phyloP scores from a whole-genome alignment of 352 stramenopile species.

The Globisporangium cylindrosporum region DNA sequence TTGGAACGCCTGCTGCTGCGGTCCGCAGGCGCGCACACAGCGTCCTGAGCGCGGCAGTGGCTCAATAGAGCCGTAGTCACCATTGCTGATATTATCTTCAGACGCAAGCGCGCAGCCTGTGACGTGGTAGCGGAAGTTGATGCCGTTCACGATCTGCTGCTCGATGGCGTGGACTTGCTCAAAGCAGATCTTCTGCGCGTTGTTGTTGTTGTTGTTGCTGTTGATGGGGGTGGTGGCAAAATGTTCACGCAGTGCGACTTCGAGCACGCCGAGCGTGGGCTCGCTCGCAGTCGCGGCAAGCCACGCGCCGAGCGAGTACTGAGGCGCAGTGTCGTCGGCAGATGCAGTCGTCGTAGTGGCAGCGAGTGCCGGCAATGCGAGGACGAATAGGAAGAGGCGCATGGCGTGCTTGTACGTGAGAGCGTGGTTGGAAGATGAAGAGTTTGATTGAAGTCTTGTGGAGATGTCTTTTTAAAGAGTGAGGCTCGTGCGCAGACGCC shows the following conservation, averaged over 20 bases:
- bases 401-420: not conserved
- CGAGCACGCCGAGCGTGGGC: constrained; percentile 31
- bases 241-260: constrained; percentile 29
- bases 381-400: not conserved
- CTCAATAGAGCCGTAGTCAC: not conserved
- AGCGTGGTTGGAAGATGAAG: not conserved
- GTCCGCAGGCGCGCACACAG: constrained; percentile 23
- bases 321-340: not conserved
- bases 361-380: not conserved
- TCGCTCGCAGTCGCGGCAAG: constrained; percentile 32
- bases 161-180: constrained; percentile 39
- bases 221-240: not conserved
- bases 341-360: not conserved
- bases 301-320: constrained; percentile 32
- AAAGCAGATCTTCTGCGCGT: constrained; percentile 33
- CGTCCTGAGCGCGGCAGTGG: constrained; percentile 10
- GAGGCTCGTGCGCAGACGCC: not conserved
- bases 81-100: not conserved
- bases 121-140: constrained; percentile 59
- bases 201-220: not conserved
- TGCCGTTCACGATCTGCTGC: constrained; percentile 62
- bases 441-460: not conserved
- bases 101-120: constrained; percentile 29
- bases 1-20: constrained; percentile 24
- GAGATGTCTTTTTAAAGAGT: not conserved